Percentiles rank a stretch among this genome's conserved stretches.
These are phyloP conservation scores for Candida frijolesensis DNA, from an alignment of 1,139 yeast genomes.

Conservation along the genomic window DNA sequence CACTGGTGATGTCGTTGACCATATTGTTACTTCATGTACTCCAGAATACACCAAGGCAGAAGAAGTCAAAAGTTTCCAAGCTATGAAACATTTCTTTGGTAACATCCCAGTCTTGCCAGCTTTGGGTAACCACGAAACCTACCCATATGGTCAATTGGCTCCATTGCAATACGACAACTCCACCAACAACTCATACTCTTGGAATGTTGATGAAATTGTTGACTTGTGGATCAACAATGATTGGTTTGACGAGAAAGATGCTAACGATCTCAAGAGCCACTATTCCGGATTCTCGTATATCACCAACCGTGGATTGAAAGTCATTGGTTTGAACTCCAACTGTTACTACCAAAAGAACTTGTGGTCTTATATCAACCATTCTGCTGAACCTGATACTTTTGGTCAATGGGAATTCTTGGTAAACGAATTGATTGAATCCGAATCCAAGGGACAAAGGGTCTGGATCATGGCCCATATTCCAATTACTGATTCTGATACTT, in stretches of 20 bases:
- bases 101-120: slow-evolving; percentile 1
- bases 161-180: neutral
- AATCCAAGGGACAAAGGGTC: slow-evolving; percentile 57
- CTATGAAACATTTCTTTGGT: slow-evolving; percentile 2
- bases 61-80: neutral
- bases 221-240: slow-evolving; percentile 53
- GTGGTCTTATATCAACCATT: slow-evolving; percentile 60
- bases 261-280: slow-evolving; percentile 34
- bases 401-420: slow-evolving; percentile 66
- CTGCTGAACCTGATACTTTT: slow-evolving; percentile 57
- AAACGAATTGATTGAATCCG: slow-evolving; percentile 62
- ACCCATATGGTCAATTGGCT: neutral
- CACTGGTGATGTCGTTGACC: slow-evolving; percentile 74
- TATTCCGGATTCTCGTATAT: slow-evolving; percentile 65
- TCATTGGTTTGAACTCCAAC: slow-evolving; percentile 68
- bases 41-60: slow-evolving; percentile 1
- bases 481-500: slow-evolving; percentile 52
- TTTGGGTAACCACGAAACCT: slow-evolving; percentile 1
- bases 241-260: slow-evolving; percentile 33
- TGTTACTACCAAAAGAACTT: slow-evolving; percentile 66
- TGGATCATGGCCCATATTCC: slow-evolving; percentile 78
- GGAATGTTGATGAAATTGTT: slow-evolving; percentile 62
- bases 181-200: slow-evolving; percentile 50
- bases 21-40: slow-evolving; percentile 18
- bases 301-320: slow-evolving; percentile 58